Conservation (phyloP, 305 asterid genomes). For the Lippia alba region DNA sequence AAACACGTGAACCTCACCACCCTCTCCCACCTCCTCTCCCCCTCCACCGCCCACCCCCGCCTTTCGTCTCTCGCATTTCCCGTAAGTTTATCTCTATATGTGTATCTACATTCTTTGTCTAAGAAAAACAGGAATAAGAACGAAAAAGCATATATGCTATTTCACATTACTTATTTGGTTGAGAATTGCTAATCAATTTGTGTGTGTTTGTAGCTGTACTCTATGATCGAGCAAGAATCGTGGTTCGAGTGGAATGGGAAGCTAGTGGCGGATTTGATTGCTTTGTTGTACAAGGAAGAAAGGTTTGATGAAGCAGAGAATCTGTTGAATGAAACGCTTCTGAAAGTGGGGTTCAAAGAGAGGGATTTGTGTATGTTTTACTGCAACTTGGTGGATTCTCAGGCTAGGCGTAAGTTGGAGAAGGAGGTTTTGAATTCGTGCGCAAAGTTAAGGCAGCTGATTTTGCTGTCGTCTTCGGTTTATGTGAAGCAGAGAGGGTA, state of each 20-base stretch:
- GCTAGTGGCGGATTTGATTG: constrained; percentile 77
- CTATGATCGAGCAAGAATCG: constrained; percentile 59
- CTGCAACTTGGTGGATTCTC: constrained; percentile 61
- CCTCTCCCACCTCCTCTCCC: constrained; percentile 81
- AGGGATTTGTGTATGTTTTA: constrained; percentile 73
- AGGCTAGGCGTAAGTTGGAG: constrained; percentile 56
- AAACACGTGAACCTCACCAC: constrained; percentile 76
- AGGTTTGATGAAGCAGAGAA: constrained; percentile 58
- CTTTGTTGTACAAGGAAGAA: constrained; percentile 55
- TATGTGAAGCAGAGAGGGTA: constrained; percentile 68
- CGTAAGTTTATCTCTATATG: constrained; percentile 46
- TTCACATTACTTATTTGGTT: neutral
- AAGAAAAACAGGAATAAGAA: no score
- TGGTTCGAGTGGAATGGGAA: constrained; percentile 95
- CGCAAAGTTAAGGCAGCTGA: constrained; percentile 40
- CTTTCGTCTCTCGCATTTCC: constrained; percentile 69
- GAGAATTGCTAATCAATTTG: constrained; percentile 15
- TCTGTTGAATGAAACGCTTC: constrained; percentile 53
- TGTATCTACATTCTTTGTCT: neutral
- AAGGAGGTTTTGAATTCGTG: constrained; percentile 53
- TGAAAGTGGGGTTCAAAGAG: constrained; percentile 51
- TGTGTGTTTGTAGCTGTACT: constrained; percentile 65
- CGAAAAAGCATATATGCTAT: neutral
- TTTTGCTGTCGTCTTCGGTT: constrained; percentile 56
- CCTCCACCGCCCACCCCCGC: constrained; percentile 53